Conservation (phyloP, 495 filamentous ascomycete species). For the Neurospora tetrasperma region DNA sequence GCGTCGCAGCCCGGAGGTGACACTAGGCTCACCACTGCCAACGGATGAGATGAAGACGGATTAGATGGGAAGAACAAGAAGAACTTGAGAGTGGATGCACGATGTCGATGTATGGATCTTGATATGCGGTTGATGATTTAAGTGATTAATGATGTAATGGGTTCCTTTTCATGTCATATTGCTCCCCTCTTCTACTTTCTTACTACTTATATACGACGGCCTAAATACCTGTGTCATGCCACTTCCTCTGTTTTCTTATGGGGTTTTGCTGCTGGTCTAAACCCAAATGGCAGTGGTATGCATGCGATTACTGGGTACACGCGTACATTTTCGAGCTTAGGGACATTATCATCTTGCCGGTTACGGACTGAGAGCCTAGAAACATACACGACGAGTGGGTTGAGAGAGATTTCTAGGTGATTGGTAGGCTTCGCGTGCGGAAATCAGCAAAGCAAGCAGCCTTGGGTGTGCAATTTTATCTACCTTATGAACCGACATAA, state of each 20-base stretch:
- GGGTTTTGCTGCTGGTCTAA: neutral
- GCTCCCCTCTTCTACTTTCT: neutral
- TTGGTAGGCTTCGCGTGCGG: neutral
- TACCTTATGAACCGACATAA: neutral
- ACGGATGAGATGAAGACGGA: constrained; percentile 24
- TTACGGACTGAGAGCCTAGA: neutral
- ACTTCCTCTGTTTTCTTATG: neutral
- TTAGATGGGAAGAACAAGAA: constrained; percentile 1
- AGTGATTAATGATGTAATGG: neutral
- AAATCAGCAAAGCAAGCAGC: neutral
- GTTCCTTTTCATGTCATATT: neutral
- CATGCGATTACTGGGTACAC: neutral
- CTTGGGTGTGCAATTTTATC: neutral
- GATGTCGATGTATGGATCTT: neutral
- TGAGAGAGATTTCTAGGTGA: neutral
- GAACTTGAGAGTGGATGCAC: neutral
- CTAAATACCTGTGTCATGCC: neutral
- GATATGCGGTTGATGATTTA: neutral
- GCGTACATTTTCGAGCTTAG: neutral
- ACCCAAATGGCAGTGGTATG: neutral
- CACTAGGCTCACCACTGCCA: constrained; percentile 21
- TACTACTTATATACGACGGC: neutral
- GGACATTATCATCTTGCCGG: neutral
- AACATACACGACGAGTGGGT: neutral
- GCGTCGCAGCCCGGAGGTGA: constrained; percentile 19